A percentile compares a stretch with the other conserved stretches of the same genome.
Conservation (phyloP, 805 yeast genomes). For the Saccharomycopsis microspora region DNA sequence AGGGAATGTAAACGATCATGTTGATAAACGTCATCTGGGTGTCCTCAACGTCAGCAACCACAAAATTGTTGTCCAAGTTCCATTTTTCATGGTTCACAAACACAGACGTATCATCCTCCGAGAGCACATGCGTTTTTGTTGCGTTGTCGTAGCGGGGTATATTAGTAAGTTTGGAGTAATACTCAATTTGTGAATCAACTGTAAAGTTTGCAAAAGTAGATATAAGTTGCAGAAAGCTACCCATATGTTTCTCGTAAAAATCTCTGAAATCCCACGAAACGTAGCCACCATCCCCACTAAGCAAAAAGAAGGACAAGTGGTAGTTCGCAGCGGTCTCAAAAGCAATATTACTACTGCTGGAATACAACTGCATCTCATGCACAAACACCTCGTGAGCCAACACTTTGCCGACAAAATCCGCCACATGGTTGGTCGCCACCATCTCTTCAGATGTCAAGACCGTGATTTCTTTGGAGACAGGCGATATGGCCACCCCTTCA, state of each 20-base stretch:
- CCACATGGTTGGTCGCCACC: conserved; percentile 34
- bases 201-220: conserved; percentile 55
- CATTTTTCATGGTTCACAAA: conserved; percentile 79
- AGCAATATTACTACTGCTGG: conserved; percentile 2
- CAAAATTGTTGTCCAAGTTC: conserved; percentile 39
- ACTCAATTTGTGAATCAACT: conserved; percentile 68
- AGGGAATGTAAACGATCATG: conserved; percentile 59
- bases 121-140: conserved; percentile 25
- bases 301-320: conserved; percentile 65
- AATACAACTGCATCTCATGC: conserved; percentile 21
- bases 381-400: conserved; percentile 21
- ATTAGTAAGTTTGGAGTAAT: conserved; percentile 39
- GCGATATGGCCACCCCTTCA: conserved; percentile 24
- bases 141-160: conserved; percentile 6
- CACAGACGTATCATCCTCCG: conserved; percentile 20
- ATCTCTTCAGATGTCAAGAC: conserved; percentile 27
- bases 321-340: conserved; percentile 38
- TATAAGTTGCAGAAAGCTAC: conserved; percentile 44
- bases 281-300: conserved; percentile 58
- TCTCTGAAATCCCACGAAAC: conserved; percentile 64
- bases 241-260: conserved; percentile 37
- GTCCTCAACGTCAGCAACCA: conserved; percentile 37
- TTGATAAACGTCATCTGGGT: conserved; percentile 57
- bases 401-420: conserved; percentile 32
- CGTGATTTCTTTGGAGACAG: conserved; percentile 21